Conservation (phyloP, 208 protist genomes). For the Trypanosoma avium region DNA sequence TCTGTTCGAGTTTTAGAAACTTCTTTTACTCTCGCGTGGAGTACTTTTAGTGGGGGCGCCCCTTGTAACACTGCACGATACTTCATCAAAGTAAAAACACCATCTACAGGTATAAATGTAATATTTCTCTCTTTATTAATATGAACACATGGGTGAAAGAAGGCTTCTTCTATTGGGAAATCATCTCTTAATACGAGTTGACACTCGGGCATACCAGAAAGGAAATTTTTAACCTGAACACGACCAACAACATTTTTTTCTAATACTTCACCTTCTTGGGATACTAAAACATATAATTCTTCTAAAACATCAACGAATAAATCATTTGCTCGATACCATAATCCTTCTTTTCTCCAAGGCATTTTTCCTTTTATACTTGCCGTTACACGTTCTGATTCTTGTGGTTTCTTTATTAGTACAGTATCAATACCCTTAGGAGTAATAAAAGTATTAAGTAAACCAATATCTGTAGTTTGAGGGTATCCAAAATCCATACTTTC, state of each 20-base stretch:
- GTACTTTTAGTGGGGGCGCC: conserved; percentile 93
- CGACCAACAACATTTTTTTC: conserved; percentile 92
- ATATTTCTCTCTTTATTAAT: conserved; percentile 81
- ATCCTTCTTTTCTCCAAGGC: conserved; percentile 91
- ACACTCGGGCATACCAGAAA: conserved; percentile 99
- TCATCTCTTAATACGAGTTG: conserved; percentile 94
- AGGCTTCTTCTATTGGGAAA: conserved; percentile 93
- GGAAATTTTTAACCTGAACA: conserved; percentile 96
- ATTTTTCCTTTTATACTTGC: conserved; percentile 89
- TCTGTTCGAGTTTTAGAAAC: conserved; percentile 91
- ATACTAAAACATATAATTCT: conserved; percentile 96
- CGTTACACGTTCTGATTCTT: conserved; percentile 58
- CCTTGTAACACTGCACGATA: conserved; percentile 95
- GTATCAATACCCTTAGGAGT: conserved; percentile 64
- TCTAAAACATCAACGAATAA: conserved; percentile 99
- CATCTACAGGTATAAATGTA: conserved; percentile 95
- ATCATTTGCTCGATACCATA: conserved; percentile 96
- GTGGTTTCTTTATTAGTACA: conserved; percentile 40
- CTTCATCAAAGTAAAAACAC: conserved; percentile 97
- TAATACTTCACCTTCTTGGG: conserved; percentile 89
- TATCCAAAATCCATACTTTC: conserved; percentile 99
- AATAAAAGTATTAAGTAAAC: conserved; percentile 92
- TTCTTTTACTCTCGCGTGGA: conserved; percentile 90
- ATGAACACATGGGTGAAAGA: conserved; percentile 98
- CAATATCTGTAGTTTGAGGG: conserved; percentile 91